Percentiles rank a stretch among this genome's conserved stretches.
phyloP scores from a whole-genome alignment of 2,329 filamentous ascomycete genomes.

The Arthrinium puccinioides region DNA sequence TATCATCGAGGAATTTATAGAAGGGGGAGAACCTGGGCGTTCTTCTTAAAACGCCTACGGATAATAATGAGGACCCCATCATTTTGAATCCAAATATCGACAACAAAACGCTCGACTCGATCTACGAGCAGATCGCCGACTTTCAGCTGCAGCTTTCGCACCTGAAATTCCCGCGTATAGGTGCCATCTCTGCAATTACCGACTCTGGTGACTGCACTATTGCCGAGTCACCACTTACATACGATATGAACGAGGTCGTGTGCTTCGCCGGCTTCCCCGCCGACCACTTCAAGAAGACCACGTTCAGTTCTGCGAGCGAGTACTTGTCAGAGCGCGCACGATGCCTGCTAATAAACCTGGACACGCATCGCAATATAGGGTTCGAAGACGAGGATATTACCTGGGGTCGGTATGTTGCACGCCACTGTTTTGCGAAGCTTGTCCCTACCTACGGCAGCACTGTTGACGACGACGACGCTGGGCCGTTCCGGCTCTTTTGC shows the following conservation, averaged over 20 bases:
- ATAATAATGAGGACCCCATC: neutral
- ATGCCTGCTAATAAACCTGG: constrained; percentile 19
- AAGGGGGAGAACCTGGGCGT: neutral
- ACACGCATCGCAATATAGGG: constrained; percentile 23
- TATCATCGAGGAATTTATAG: neutral
- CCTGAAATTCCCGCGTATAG: neutral
- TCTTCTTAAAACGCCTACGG: neutral
- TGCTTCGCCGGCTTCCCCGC: constrained; percentile 22
- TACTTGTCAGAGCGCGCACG: constrained; percentile 21
- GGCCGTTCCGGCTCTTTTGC: constrained; percentile 29
- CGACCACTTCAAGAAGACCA: constrained; percentile 17
- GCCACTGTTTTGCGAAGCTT: constrained; percentile 22
- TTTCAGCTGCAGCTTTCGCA: neutral
- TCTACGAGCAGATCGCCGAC: constrained; percentile 1
- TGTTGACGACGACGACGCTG: constrained; percentile 19
- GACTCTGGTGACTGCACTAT: constrained; percentile 25
- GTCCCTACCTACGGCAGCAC: constrained; percentile 18
- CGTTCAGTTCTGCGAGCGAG: constrained; percentile 11
- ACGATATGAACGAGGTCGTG: constrained; percentile 30
- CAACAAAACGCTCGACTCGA: neutral
- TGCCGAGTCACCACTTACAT: constrained; percentile 26
- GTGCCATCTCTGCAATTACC: neutral
- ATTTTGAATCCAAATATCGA: constrained; percentile 1
- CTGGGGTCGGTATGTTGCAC: constrained; percentile 23
- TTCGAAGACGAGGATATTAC: constrained; percentile 17